Evolutionary conservation across 1,139 yeast species (phyloP).

Genomic region (Suhomyces yuchorum): DNA sequence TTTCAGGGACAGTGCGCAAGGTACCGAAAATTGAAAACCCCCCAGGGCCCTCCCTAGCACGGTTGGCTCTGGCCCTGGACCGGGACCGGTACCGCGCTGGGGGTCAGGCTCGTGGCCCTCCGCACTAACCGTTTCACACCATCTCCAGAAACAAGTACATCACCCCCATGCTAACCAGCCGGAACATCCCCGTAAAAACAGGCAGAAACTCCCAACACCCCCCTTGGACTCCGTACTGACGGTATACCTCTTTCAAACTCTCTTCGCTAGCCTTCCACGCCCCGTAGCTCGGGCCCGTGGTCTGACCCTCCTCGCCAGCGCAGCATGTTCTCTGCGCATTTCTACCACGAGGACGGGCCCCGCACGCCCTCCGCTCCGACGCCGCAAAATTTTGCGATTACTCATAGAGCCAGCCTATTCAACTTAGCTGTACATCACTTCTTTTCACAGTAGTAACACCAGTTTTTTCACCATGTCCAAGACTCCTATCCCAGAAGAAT

Average conservation of each 20-base stretch:
- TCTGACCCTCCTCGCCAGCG: no score
- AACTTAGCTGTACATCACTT: not conserved
- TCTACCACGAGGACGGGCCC: not conserved
- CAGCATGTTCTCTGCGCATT: not conserved
- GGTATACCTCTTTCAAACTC: no score
- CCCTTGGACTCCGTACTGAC: no score
- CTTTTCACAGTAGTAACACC: not conserved
- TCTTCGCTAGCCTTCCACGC: no score
- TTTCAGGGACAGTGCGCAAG: not conserved
- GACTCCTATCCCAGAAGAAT: conserved; percentile 68
- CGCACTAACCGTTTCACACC: no score
- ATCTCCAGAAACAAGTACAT: no score
- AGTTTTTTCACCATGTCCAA: conserved; percentile 27
- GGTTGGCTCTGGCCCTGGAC: no score
- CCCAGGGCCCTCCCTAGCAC: not conserved
- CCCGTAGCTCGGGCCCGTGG: no score
- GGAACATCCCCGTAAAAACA: no score
- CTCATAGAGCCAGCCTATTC: not conserved
- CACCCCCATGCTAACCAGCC: no score
- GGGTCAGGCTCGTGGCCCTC: no score
- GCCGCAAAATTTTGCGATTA: conserved; percentile 7
- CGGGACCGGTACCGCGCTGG: not conserved
- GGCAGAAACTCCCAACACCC: no score
- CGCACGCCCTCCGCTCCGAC: conserved; percentile 6
- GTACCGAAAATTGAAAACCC: not conserved